Evolutionary conservation across 1,284 basidiomycete species (phyloP).

Genomic region (Meira nashicola): DNA sequence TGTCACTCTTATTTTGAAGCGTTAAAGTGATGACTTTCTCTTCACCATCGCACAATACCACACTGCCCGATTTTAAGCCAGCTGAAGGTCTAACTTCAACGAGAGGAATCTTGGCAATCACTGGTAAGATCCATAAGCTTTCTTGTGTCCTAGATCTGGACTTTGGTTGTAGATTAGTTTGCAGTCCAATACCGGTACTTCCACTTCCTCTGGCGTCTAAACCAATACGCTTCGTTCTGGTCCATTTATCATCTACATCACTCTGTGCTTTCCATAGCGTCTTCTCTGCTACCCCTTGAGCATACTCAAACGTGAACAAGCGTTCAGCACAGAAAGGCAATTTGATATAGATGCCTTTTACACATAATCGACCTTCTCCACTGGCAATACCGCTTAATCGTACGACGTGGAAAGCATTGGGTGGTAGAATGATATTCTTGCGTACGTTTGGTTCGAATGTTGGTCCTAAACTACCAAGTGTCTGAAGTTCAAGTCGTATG

Average conservation of each 20-base stretch:
- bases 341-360: slow-evolving; percentile 74
- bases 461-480: slow-evolving; percentile 60
- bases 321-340: slow-evolving; percentile 68
- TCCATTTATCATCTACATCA: slow-evolving; percentile 62
- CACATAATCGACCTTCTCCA: slow-evolving; percentile 63
- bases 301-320: slow-evolving; percentile 72
- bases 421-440: slow-evolving; percentile 62
- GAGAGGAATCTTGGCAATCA: slow-evolving; percentile 1
- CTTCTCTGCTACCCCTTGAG: slow-evolving; percentile 69
- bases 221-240: slow-evolving; percentile 67
- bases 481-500: slow-evolving; percentile 67
- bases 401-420: slow-evolving; percentile 69
- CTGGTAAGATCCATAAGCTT: neutral
- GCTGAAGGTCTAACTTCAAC: neutral
- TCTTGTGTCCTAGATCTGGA: neutral
- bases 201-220: slow-evolving; percentile 61
- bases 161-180: neutral
- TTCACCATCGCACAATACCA: slow-evolving; percentile 93
- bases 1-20: slow-evolving; percentile 71
- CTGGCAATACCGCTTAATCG: slow-evolving; percentile 66
- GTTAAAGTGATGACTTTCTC: slow-evolving; percentile 75
- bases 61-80: slow-evolving; percentile 64
- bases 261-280: slow-evolving; percentile 60
- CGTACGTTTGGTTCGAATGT: slow-evolving; percentile 65
- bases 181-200: neutral